phyloP scores from a whole-genome alignment of 1,284 basidiomycete genomes.

The Ceratobasidium sp. region DNA sequence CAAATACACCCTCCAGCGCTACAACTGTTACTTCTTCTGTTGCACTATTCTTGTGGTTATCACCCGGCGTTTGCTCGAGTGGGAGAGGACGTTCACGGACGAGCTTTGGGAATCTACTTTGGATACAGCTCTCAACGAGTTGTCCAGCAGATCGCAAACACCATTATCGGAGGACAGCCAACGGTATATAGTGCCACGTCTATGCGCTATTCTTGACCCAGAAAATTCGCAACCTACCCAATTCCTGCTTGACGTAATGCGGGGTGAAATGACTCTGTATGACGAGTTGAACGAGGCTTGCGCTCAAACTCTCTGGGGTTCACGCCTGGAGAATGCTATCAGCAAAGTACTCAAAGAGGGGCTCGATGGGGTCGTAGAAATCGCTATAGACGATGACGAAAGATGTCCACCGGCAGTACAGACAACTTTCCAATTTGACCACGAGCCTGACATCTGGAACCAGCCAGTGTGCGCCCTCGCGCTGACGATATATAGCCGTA shows the following conservation, averaged over 20 bases:
- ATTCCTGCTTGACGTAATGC: not conserved
- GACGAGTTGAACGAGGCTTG: not conserved
- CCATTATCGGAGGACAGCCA: not conserved
- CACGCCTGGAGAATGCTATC: not conserved
- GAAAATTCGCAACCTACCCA: not conserved
- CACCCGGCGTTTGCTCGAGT: not conserved
- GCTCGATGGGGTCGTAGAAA: not conserved
- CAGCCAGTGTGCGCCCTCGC: not conserved
- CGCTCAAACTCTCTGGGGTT: not conserved
- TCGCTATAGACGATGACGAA: not conserved
- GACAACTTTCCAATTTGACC: not conserved
- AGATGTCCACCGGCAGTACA: not conserved
- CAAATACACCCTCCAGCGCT: not conserved
- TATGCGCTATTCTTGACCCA: not conserved
- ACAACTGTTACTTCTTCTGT: conserved; percentile 16
- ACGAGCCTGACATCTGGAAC: not conserved
- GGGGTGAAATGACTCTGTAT: not conserved
- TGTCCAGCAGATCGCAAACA: not conserved
- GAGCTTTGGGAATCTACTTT: not conserved
- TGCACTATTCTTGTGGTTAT: not conserved
- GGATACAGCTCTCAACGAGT: not conserved
- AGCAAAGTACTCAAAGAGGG: not conserved
- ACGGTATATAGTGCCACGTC: not conserved
- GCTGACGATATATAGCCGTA: not conserved
- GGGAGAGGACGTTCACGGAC: not conserved